A percentile compares a stretch with the other conserved stretches of the same genome.
Evolutionary conservation across 2,329 filamentous ascomycete species (phyloP).

Genomic region (Leptographium wingfieldii): DNA sequence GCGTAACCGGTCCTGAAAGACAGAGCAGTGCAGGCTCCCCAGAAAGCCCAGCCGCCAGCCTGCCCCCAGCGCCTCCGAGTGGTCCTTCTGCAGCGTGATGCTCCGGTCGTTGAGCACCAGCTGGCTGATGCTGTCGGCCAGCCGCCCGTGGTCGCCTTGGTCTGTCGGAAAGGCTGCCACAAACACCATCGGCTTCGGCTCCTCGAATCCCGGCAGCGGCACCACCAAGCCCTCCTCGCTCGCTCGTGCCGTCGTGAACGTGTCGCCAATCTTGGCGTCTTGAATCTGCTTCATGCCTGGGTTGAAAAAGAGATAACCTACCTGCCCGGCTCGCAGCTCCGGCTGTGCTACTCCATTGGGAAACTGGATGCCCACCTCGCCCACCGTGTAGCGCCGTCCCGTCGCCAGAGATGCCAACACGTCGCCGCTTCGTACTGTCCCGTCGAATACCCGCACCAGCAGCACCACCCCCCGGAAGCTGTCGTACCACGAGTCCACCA

Average conservation of each 20-base stretch:
- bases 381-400: constrained; percentile 78
- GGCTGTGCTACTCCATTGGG: constrained; percentile 74
- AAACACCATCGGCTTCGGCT: constrained; percentile 98
- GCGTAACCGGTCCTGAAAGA: constrained; percentile 88
- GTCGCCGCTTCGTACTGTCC: constrained; percentile 69
- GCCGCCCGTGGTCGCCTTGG: constrained; percentile 69
- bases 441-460: constrained; percentile 84
- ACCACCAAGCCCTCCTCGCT: constrained; percentile 54
- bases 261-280: constrained; percentile 93
- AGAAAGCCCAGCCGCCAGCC: constrained; percentile 92
- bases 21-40: constrained; percentile 96
- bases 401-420: constrained; percentile 81
- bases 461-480: constrained; percentile 89
- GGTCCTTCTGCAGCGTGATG: constrained; percentile 87
- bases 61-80: constrained; percentile 82
- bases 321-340: constrained; percentile 75
- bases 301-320: constrained; percentile 95
- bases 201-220: constrained; percentile 83
- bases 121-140: constrained; percentile 90
- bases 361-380: constrained; percentile 95
- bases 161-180: constrained; percentile 94
- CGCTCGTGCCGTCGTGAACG: constrained; percentile 70
- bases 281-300: constrained; percentile 96
- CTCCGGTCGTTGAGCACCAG: constrained; percentile 90
- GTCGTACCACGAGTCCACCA: constrained; percentile 98